A percentile compares a stretch with the other conserved stretches of the same genome.
These are phyloP conservation scores for Trametes gibbosa DNA, from an alignment of 768 basidiomycete species.

Conservation along the genomic window DNA sequence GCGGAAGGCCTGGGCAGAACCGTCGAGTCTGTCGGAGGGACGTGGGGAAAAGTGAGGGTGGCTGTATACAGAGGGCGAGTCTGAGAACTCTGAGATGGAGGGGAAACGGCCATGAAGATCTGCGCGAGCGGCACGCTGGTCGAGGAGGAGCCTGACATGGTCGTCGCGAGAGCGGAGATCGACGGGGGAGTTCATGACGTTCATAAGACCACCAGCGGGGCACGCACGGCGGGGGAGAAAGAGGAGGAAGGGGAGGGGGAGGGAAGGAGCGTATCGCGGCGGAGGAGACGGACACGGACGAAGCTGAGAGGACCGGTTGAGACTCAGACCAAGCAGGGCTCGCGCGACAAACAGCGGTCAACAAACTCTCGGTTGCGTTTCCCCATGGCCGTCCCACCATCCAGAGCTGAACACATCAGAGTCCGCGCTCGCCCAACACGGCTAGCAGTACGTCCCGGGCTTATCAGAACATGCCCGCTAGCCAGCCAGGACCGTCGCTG, in stretches of 20 bases:
- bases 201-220: slow-evolving; percentile 9
- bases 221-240: slow-evolving; percentile 10
- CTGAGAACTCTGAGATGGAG: slow-evolving; percentile 55
- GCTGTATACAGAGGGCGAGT: slow-evolving; percentile 72
- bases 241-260: slow-evolving; percentile 16
- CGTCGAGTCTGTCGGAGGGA: slow-evolving; percentile 32
- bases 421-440: background rate
- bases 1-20: slow-evolving; percentile 30
- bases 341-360: slow-evolving; percentile 15
- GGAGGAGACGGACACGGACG: slow-evolving; percentile 14
- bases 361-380: slow-evolving; percentile 15
- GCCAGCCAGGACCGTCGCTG: background rate
- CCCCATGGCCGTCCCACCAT: background rate
- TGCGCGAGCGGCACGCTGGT: slow-evolving; percentile 52
- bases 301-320: background rate
- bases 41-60: slow-evolving; percentile 56
- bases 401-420: background rate
- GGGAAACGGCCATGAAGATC: slow-evolving; percentile 47
- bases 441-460: background rate
- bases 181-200: slow-evolving; percentile 32
- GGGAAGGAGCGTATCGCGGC: slow-evolving; percentile 19
- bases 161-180: slow-evolving; percentile 40
- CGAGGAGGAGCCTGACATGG: slow-evolving; percentile 49
- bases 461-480: background rate
- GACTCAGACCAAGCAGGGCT: slow-evolving; percentile 6